Evolutionary conservation across 2,329 filamentous ascomycete species (phyloP).

Genomic region (Colletotrichum viniferum): DNA sequence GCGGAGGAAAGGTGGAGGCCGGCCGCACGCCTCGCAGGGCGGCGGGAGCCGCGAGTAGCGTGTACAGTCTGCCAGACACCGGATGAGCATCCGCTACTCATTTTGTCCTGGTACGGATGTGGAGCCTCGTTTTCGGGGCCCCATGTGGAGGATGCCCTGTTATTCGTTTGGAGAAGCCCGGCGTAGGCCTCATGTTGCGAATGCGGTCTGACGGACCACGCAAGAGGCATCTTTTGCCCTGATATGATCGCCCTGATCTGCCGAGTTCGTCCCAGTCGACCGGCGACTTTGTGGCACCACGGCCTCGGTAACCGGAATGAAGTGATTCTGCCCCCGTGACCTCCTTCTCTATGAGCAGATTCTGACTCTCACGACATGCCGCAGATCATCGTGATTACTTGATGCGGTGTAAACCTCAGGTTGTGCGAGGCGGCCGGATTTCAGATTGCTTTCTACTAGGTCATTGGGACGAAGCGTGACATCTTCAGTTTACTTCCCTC

Average conservation of each 20-base stretch:
- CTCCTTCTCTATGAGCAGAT: not conserved
- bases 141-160: not conserved
- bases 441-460: not conserved
- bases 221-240: not conserved
- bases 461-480: not conserved
- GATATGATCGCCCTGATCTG: not conserved
- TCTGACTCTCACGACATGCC: not conserved
- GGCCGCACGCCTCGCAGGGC: not conserved
- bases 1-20: not conserved
- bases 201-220: not conserved
- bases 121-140: not conserved
- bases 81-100: not conserved
- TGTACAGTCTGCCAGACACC: not conserved
- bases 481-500: not conserved
- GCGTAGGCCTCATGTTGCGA: not conserved
- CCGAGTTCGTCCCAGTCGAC: not conserved
- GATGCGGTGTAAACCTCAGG: not conserved
- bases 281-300: not conserved
- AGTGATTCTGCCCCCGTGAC: not conserved
- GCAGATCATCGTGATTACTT: not conserved
- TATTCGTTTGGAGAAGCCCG: not conserved
- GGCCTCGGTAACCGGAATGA: not conserved
- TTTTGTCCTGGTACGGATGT: not conserved
- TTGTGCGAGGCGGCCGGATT: not conserved
- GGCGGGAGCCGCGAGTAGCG: not conserved